Conservation (phyloP, 2,329 filamentous ascomycete genomes). For the Gaeumannomyces tritici region DNA sequence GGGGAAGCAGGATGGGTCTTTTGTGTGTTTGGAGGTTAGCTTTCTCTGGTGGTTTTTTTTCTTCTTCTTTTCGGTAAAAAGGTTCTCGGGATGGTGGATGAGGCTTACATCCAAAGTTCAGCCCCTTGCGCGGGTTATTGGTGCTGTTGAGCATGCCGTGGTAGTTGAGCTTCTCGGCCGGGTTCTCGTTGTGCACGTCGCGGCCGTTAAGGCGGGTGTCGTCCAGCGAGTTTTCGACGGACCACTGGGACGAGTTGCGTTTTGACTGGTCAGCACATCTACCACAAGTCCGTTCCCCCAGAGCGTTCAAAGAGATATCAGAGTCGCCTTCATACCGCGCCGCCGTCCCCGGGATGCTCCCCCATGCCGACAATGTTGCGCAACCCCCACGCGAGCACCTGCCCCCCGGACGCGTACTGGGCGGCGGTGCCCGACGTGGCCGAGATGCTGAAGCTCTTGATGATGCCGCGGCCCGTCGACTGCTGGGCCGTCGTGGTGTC, state of each 20-base stretch:
- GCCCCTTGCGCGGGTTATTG: slow-evolving; percentile 17
- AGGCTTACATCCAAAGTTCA: slow-evolving; percentile 48
- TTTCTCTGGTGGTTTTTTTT: not conserved
- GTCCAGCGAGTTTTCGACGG: slow-evolving; percentile 64
- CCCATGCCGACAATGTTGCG: slow-evolving; percentile 57
- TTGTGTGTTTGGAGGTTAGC: not conserved
- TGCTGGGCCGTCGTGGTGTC: slow-evolving; percentile 10
- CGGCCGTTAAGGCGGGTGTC: slow-evolving; percentile 44
- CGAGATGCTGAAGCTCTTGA: slow-evolving; percentile 44
- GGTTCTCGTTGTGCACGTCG: slow-evolving; percentile 61
- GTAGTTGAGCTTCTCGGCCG: slow-evolving; percentile 66
- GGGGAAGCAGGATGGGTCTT: slow-evolving; percentile 48
- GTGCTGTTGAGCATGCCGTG: slow-evolving; percentile 45
- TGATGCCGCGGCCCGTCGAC: slow-evolving; percentile 48
- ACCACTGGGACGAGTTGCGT: slow-evolving; percentile 23
- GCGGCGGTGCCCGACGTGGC: slow-evolving; percentile 21
- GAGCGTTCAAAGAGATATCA: no score
- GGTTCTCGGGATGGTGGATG: no score
- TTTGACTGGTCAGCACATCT: not conserved
- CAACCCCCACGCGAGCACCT: slow-evolving; percentile 56
- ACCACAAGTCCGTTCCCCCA: no score
- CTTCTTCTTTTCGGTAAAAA: no score
- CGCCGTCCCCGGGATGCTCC: slow-evolving; percentile 45
- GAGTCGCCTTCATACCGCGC: slow-evolving; percentile 24
- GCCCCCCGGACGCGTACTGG: slow-evolving; percentile 36